Evolutionary conservation across 257 asterid genomes (phyloP).

Genomic region (Verbena officinalis): DNA sequence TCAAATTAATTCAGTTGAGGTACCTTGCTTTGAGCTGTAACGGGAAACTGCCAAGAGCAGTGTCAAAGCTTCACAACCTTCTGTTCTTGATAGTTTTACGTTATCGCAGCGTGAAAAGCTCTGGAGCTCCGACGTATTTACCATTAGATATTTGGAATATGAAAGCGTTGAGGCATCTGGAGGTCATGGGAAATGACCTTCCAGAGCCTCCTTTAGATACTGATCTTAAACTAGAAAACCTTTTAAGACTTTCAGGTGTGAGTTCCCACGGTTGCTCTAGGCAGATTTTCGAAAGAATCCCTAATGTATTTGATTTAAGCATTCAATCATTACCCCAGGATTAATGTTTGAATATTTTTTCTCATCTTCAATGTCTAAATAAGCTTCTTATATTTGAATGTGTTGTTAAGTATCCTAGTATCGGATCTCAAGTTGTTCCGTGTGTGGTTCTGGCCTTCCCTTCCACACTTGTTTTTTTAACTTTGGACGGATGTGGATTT

Average conservation of each 20-base stretch:
- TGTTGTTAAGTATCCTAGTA: not conserved
- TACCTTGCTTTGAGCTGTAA: not conserved
- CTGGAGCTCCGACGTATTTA: not conserved
- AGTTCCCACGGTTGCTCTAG: not conserved
- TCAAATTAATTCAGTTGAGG: not conserved
- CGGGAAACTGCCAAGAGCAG: not conserved
- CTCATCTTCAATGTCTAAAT: not conserved
- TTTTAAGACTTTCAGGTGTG: not conserved
- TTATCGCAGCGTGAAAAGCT: not conserved
- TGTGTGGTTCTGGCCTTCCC: not conserved
- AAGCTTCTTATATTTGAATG: not conserved
- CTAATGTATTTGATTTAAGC: not conserved
- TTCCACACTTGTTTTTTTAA: not conserved
- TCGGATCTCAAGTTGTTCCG: not conserved
- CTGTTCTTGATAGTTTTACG: not conserved
- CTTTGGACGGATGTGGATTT: not conserved
- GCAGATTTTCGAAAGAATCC: not conserved
- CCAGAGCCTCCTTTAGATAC: not conserved
- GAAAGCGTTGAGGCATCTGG: not conserved
- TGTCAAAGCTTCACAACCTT: not conserved
- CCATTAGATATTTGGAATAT: not conserved
- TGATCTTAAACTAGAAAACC: not conserved
- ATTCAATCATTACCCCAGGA: not conserved
- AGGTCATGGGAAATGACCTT: not conserved
- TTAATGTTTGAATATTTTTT: constrained; percentile 5